Conservation (phyloP, 75 land plant species). For the Pinus taeda region DNA sequence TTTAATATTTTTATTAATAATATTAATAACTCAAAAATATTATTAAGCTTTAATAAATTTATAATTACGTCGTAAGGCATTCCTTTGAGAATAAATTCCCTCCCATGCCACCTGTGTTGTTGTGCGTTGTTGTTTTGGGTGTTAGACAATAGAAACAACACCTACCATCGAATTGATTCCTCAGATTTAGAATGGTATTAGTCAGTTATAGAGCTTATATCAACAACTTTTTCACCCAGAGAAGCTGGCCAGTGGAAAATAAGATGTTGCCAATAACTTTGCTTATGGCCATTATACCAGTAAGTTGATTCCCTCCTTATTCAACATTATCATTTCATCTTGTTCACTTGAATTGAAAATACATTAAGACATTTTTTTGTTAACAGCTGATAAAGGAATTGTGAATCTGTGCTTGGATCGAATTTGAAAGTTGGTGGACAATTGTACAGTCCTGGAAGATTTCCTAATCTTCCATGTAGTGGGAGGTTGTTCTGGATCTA, state of each 20-base stretch:
- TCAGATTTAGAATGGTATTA: too few species aligned
- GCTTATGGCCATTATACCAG: conserved; percentile 46
- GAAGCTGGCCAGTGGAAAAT: conserved; percentile 35
- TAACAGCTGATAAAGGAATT: conserved; percentile 10
- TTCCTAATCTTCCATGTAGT: conserved; percentile 16
- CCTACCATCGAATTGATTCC: too few species aligned
- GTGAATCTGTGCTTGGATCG: conserved; percentile 21
- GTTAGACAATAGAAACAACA: too few species aligned
- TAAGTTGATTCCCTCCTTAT: not conserved
- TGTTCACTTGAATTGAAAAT: too few species aligned
- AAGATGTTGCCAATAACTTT: conserved; percentile 45
- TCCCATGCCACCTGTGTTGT: too few species aligned
- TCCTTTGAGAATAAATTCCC: too few species aligned
- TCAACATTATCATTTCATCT: too few species aligned
- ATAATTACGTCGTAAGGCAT: too few species aligned
- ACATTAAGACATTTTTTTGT: not conserved
- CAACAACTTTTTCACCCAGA: conserved; percentile 20
- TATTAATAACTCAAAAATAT: too few species aligned
- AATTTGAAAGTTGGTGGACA: conserved; percentile 11
- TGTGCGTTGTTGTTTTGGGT: too few species aligned
- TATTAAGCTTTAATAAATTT: too few species aligned
- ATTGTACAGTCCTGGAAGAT: conserved; percentile 13
- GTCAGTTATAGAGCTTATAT: not conserved
- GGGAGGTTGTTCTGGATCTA: not conserved
- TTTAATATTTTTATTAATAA: too few species aligned